phyloP scores from a whole-genome alignment of 352 stramenopile species.

The Hyaloperonospora arabidopsidis region DNA sequence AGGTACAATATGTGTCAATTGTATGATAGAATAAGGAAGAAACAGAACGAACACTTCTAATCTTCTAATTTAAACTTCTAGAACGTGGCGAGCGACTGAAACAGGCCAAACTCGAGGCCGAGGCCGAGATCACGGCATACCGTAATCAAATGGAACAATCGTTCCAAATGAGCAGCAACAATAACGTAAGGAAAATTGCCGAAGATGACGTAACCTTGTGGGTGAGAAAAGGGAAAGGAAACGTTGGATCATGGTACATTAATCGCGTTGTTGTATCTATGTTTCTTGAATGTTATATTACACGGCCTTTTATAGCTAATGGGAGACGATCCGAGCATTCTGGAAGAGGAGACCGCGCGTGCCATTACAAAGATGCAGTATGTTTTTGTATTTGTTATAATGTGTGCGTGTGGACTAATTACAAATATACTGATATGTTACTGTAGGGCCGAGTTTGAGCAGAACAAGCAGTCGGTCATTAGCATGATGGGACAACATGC shows the following conservation, averaged over 20 bases:
- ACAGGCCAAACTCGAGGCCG: constrained; percentile 81
- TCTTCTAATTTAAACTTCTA: constrained; percentile 10
- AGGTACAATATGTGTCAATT: constrained; percentile 27
- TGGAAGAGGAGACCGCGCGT: constrained; percentile 69
- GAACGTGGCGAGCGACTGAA: constrained; percentile 82
- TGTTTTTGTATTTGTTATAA: constrained; percentile 10
- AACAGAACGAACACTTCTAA: no score
- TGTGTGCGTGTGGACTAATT: not conserved
- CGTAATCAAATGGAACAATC: constrained; percentile 78
- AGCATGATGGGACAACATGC: constrained; percentile 72
- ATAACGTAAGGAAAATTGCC: constrained; percentile 36
- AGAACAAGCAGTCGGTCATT: constrained; percentile 64
- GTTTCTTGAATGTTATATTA: constrained; percentile 3
- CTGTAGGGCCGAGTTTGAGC: constrained; percentile 46
- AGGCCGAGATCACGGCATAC: constrained; percentile 79
- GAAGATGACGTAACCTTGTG: constrained; percentile 2
- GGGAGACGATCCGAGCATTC: constrained; percentile 65
- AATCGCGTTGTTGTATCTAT: not conserved
- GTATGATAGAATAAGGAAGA: no score
- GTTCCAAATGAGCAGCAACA: constrained; percentile 84
- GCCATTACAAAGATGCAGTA: constrained; percentile 81
- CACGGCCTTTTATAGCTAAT: constrained; percentile 44
- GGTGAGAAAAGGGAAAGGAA: constrained; percentile 9
- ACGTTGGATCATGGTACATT: not conserved
- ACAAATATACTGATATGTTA: constrained; percentile 2